Evolutionary conservation across 345 rosid species (phyloP), one percentile per base, ranked within the genome.

Genomic region (Toxicodendron radicans): DNA sequence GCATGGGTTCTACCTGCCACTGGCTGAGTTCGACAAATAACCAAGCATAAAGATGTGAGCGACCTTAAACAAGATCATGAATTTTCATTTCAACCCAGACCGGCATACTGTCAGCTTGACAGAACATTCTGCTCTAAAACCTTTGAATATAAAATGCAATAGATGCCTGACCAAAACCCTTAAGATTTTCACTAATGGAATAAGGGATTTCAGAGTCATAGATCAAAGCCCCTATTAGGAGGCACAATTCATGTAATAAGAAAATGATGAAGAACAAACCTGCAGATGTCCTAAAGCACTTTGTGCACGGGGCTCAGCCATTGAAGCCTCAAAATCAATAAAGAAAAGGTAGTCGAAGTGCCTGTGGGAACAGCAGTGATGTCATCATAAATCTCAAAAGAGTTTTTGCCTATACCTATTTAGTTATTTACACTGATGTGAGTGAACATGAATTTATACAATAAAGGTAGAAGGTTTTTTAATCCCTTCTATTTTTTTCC

Each of bases 301-400:
- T 70, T 87, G 90, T 30, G 90, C 86, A 21, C 84, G 90, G 21
- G 86, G 76, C 52, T 84, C 90, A 4, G 90, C 90, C 86, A 87
- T 84, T 43, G 90, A 87, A 72, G 90, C 90, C 75, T 83, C 90
- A 77, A 87, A 87, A 75, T 87, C 88, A 46, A 87, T 75, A 73
- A 80, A 81, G 76, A 87, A 87, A 64, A 84, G 83, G 68, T 87
- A 87, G 79, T 84, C 88, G 52, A 87, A 84, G 71, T 83, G 83
- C 83, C 90, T 84, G 80, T 61, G 66, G 9, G 10, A 51, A 57
- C 11, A 57, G 7, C 8, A 41, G 14, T 10, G 9, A 35, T 14
- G 33, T 41, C 8, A 38, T 57, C 52, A 57, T 2, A 56, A 64
- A 48, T 51, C 56, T 6, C 12, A 66, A 3, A 12, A 63, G 66